Evolutionary conservation across 1,284 basidiomycete species (phyloP), one percentile per base, ranked within the genome.

Genomic region (Marasmius oreades): DNA sequence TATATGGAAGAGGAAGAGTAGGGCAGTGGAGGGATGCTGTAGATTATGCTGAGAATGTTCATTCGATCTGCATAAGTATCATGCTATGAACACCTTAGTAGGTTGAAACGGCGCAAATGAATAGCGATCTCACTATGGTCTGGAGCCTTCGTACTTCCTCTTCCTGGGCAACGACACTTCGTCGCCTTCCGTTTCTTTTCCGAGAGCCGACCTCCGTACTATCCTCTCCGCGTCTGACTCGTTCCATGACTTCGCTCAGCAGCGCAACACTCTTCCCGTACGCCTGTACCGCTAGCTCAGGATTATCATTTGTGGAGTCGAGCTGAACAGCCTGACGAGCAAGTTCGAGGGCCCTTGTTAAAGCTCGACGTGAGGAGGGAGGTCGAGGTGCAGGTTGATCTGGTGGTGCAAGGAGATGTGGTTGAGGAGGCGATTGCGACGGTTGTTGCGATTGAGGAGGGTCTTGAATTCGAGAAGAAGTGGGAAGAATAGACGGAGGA

Each of bases 1-100:
- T 84, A 83, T 50, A 79, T 65, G 16, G 80, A 77, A 31, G 81
- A 71, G 26, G 82, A 77, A 12, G 86, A 79, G 65, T 88, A 82
- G 24, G 84, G 83, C 34, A 83, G 80, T 44, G 87, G 77, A 22
- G 87, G 88, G 69, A 92, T 91, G 68, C 84, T 87, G 74, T 92
- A 93, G 60, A 92, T 91, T 61, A 91, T 79, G 64, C 88, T 90
- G 56, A 92, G 78, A 64, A 93, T 92, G 67, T 90, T 89, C 90
- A 92, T 92, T 58, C 90, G 83, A 71, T 92, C 90, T 56, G 89
- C 89, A 68, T 92, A 92, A 8, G 90, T 92, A 70, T 93, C 90
- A 67, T 92, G 90, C 90, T 92, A 66, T 16, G 61, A 47, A 45
- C 62, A 51, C 33, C 53, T 55, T 59, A 58, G 42, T 52, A 57